phyloP scores from a whole-genome alignment of 192 early-diverging fungal genomes.

The Dissophora ornata region DNA sequence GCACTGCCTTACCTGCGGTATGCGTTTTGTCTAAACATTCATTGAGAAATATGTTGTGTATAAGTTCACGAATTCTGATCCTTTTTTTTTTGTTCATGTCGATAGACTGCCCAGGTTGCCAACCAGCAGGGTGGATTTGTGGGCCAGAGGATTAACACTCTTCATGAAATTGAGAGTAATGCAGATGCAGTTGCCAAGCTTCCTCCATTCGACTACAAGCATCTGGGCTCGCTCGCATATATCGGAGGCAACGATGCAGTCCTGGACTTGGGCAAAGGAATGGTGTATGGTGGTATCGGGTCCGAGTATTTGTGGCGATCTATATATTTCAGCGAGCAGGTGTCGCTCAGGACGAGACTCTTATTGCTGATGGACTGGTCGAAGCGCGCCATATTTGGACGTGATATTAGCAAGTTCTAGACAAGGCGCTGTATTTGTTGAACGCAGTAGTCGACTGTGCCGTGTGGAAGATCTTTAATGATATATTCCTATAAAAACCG shows the following conservation, averaged over 20 bases:
- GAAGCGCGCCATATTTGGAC: slow-evolving; percentile 59
- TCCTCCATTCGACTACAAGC: slow-evolving; percentile 70
- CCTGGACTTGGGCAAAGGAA: slow-evolving; percentile 60
- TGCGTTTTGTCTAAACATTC: slow-evolving; percentile 1
- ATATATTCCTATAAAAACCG: not conserved
- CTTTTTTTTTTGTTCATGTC: too few relatives aligned
- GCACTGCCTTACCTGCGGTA: slow-evolving; percentile 66
- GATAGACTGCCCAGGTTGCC: slow-evolving; percentile 69
- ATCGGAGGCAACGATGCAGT: slow-evolving; percentile 72
- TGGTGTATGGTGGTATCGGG: slow-evolving; percentile 62
- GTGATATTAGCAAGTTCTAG: slow-evolving; percentile 61
- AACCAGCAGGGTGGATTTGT: slow-evolving; percentile 66
- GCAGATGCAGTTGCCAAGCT: slow-evolving; percentile 44
- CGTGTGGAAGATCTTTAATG: too few relatives aligned
- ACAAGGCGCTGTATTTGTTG: too few relatives aligned
- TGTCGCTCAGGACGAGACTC: slow-evolving; percentile 52
- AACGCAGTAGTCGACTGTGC: too few relatives aligned
- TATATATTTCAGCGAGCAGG: slow-evolving; percentile 68
- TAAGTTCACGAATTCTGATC: too few relatives aligned
- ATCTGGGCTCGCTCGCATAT: slow-evolving; percentile 76
- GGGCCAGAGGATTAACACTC: slow-evolving; percentile 54
- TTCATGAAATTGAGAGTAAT: slow-evolving; percentile 33
- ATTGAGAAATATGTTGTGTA: not conserved
- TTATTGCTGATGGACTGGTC: slow-evolving; percentile 58
- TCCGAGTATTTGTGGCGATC: slow-evolving; percentile 70